Base-by-base conservation (phyloP, 2,329 filamentous ascomycete species). In the Lachnellula hyalina region DNA sequence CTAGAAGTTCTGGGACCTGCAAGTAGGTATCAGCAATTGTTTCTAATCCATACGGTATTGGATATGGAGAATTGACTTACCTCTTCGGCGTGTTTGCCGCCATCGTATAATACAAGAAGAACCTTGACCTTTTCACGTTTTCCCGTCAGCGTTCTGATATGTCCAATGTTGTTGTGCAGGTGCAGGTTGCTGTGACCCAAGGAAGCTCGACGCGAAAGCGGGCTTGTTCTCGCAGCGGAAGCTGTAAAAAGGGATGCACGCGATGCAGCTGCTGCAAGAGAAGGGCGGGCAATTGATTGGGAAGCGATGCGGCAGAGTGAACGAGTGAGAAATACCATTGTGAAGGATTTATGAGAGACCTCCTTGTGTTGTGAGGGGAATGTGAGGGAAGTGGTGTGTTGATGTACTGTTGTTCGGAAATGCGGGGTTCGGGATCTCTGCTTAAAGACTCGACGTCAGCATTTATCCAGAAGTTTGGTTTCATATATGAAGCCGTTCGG, bases 91-190 rank as follows among this genome's bases (percentile, higher is more conserved):
- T 96, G 90, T 78, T 90, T 79, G 81, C 77, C 77, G 84, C 68
- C 92, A 76, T 96, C 92, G 81, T 96, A 96, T 67, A 96, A 83
- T 67, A 96, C 89, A 71, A 92, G 81, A 72, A 96, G 86, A 77
- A 96, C 89, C 80, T 96, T 96, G 79, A 92, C 92, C 91, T 96
- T 67, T 67, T 67, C 61, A 63, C 61, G 66, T 63, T 61, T 60
- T 41, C 57, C 57, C 52, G 68, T 69, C 56, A 70, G 67, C 65
- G 61, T 65, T 67, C 66, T 67, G 53, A 66, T 62, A 49, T 59
- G 61, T 49, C 64, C 62, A 67, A 67, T 47, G 55, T 51, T 53
- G 25, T 63, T 56, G 46, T 55, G 49, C 21, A 32, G 28, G 3
- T 32, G 7, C 6, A 32, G 28, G 28, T 54, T 61, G 38, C 19